A percentile compares a stretch with the other conserved stretches of the same genome.
Evolutionary conservation across 2,329 filamentous ascomycete genomes (phyloP).

Genomic region (Colletotrichum karsti): DNA sequence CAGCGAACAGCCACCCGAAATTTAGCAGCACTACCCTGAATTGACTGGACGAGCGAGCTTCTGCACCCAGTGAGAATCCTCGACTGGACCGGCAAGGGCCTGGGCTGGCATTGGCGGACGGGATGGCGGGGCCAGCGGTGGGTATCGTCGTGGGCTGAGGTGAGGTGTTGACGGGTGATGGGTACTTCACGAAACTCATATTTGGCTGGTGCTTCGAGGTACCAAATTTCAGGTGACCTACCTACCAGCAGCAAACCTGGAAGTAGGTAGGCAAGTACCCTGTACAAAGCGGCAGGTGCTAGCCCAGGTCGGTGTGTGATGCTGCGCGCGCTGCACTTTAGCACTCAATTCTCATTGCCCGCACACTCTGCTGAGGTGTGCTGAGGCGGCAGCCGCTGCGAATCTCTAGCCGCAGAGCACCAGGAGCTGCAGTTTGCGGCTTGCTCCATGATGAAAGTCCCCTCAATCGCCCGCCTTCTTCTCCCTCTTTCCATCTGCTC

Average conservation of each 20-base stretch:
- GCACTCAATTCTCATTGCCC: neutral
- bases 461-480: slow-evolving; percentile 31
- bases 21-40: slow-evolving; percentile 3
- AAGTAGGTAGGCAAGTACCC: neutral
- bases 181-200: no score
- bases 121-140: slow-evolving; percentile 2
- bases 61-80: slow-evolving; percentile 2
- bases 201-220: neutral
- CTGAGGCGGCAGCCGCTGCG: neutral
- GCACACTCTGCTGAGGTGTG: no score
- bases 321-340: neutral
- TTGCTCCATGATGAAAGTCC: slow-evolving; percentile 29
- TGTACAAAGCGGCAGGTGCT: neutral
- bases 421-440: neutral
- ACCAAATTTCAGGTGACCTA: no score
- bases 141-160: neutral
- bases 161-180: no score
- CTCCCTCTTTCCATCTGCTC: slow-evolving; percentile 34
- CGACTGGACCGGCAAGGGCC: slow-evolving; percentile 16
- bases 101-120: neutral
- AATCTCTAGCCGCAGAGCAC: neutral
- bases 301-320: no score
- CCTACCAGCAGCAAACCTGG: no score
- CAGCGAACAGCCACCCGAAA: slow-evolving; percentile 8
- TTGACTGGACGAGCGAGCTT: neutral